phyloP scores from a whole-genome alignment of 2,329 filamentous ascomycete genomes.

The Cladosporium sp. region DNA sequence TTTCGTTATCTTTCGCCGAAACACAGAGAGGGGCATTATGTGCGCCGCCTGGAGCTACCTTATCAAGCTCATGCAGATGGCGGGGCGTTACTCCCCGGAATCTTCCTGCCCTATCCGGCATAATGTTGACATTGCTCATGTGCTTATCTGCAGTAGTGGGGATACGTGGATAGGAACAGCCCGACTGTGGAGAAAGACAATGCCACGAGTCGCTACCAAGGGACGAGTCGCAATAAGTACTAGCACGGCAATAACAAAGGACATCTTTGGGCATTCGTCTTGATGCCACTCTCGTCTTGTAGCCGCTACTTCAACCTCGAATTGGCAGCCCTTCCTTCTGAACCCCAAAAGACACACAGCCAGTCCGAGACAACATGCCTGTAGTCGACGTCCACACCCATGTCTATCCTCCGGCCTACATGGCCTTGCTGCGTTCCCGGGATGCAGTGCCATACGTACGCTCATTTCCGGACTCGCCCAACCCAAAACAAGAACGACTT shows the following conservation, averaged over 20 bases:
- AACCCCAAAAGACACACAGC: too few species aligned
- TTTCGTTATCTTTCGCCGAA: neutral
- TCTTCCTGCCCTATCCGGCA: conserved; percentile 6
- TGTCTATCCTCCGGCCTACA: conserved; percentile 59
- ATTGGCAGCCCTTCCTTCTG: too few species aligned
- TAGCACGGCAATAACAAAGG: too few species aligned
- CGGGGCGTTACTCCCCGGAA: neutral
- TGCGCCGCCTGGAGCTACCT: neutral
- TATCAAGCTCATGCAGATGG: neutral
- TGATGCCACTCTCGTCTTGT: too few species aligned
- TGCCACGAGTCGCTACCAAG: too few species aligned
- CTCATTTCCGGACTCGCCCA: conserved; percentile 51
- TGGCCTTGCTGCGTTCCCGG: conserved; percentile 53
- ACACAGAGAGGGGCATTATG: neutral
- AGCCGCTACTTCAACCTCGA: too few species aligned
- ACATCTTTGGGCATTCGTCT: too few species aligned
- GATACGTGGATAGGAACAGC: neutral
- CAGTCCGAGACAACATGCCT: conserved; percentile 21
- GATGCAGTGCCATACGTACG: conserved; percentile 67
- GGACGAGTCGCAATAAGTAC: neutral
- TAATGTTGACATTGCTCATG: conserved; percentile 1
- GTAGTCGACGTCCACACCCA: conserved; percentile 61
- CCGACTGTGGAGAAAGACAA: neutral
- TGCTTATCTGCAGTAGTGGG: neutral
- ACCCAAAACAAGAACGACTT: conserved; percentile 54